Conservation (phyloP, 805 yeast genomes). For the Cyberlindnera nakhonratchasimensis region DNA sequence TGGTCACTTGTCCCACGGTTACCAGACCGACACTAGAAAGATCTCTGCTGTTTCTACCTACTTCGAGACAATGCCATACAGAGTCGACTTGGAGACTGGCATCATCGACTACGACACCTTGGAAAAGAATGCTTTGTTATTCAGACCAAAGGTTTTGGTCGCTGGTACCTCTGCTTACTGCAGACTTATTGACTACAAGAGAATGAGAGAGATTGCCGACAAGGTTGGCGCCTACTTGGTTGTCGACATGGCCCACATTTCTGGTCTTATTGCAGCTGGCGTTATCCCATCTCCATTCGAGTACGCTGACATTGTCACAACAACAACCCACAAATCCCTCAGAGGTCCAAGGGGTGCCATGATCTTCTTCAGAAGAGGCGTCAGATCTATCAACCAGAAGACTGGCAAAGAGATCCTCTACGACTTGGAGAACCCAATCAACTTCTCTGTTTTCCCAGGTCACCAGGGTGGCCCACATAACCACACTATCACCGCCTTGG, state of each 20-base stretch:
- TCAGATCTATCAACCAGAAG: conserved; percentile 67
- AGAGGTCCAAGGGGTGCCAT: conserved; percentile 99
- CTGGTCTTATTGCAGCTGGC: conserved; percentile 94
- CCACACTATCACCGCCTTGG: conserved; percentile 94
- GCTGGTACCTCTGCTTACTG: conserved; percentile 98
- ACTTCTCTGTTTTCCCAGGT: conserved; percentile 98
- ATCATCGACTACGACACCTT: conserved; percentile 87
- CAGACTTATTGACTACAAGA: conserved; percentile 82
- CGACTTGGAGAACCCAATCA: conserved; percentile 87
- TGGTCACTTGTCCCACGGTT: conserved; percentile 97
- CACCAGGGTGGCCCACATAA: conserved; percentile 99
- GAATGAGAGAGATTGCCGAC: conserved; percentile 89
- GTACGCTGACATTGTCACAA: conserved; percentile 92
- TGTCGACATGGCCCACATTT: conserved; percentile 97
- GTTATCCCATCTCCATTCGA: conserved; percentile 92
- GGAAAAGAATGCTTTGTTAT: conserved; percentile 75
- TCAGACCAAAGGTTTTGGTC: conserved; percentile 91
- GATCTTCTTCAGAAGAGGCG: conserved; percentile 95
- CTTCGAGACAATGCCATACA: conserved; percentile 97
- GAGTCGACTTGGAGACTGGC: conserved; percentile 83
- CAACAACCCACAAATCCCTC: conserved; percentile 95
- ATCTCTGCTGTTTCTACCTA: conserved; percentile 90
- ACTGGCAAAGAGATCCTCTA: conserved; percentile 81
- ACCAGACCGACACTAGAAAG: conserved; percentile 86
- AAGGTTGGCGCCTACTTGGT: conserved; percentile 89